Conservation (phyloP, 176 grass and related monocot species). For the Microstegium vimineum region DNA sequence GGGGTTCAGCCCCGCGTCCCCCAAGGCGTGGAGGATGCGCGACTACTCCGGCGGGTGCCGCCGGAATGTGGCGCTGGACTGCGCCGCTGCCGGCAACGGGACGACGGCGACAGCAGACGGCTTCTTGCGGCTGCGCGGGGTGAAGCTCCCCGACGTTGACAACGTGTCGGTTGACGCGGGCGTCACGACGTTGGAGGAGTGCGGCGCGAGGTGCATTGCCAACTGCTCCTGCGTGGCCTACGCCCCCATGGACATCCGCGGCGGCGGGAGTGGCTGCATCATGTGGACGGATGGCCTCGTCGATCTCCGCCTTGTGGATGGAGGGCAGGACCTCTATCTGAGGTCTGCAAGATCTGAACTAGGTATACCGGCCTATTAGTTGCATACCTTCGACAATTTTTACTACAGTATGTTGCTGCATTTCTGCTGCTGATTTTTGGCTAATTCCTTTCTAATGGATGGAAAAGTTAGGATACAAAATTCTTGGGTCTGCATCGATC, state of each 20-base stretch:
- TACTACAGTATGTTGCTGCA: too few relatives aligned
- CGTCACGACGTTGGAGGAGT: constrained; percentile 4
- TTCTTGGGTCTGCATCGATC: too few relatives aligned
- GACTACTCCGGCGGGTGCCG: constrained; percentile 30
- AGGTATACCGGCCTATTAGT: too few relatives aligned
- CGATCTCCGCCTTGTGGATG: constrained; percentile 6
- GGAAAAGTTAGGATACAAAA: too few relatives aligned
- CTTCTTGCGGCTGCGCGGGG: background rate
- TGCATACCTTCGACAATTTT: too few relatives aligned
- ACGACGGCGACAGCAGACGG: background rate
- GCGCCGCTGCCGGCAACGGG: background rate
- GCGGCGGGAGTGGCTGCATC: background rate
- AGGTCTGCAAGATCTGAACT: background rate
- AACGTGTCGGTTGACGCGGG: background rate
- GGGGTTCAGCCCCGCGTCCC: constrained; percentile 36
- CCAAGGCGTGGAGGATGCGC: constrained; percentile 9
- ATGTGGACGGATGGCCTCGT: background rate
- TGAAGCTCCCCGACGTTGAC: constrained; percentile 39
- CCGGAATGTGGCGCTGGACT: constrained; percentile 19
- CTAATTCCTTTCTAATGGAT: too few relatives aligned
- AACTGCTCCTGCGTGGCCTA: constrained; percentile 64
- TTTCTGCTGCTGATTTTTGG: too few relatives aligned
- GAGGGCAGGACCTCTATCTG: constrained; percentile 21
- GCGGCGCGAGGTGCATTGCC: constrained; percentile 17
- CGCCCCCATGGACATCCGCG: background rate